Evolutionary conservation across 2,329 filamentous ascomycete species (phyloP), one percentile per base, ranked within the genome.

Genomic region (Nannizziopsis barbatae): DNA sequence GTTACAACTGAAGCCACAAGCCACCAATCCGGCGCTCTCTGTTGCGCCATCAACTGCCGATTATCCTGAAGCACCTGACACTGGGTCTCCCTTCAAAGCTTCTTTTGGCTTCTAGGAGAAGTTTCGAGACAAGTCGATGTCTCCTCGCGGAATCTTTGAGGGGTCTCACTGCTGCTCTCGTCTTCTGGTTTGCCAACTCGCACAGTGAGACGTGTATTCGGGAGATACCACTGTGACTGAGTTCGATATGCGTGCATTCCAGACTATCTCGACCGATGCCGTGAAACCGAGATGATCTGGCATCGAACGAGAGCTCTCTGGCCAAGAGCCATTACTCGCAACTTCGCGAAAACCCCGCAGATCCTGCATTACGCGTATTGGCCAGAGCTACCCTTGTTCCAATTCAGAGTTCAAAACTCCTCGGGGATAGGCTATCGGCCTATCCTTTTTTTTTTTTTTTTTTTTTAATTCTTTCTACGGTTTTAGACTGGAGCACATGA

Each of bases 81-180:
- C 22, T 27, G 22, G 22, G 22, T 27, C 22, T 3, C 15, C 35
- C 5, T 7, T 45, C 32, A 22, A 45, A 45, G 32, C 32, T 45
- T 45, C 32, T 37, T 45, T 45, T 45, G 33, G 27, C 42, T 45
- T 22, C 42, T 27, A 4, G n/a, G 22, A 44, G 32, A 35, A 20
- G 31, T 36, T 14, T 43, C 22, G 22, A 27, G 22, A 27, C 22
- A 7, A 27, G 17, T 10, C 6, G 11, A 9, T 33, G 12, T 14
- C 8, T 17, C 1, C 30, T 8, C 18, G 41, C n/a, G 33, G 5
- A 9, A 17, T 8, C 17, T 22, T 27, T 22, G 10, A 5, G 5
- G 41, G 17, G 32, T 30, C n/a, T 33, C 27, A 15, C 17, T n/a
- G 27, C 40, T 15, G 41, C 31, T 42, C 14, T 31, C 41, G 12